phyloP scores from a whole-genome alignment of 768 basidiomycete genomes.

The Tephrocybe sp. region DNA sequence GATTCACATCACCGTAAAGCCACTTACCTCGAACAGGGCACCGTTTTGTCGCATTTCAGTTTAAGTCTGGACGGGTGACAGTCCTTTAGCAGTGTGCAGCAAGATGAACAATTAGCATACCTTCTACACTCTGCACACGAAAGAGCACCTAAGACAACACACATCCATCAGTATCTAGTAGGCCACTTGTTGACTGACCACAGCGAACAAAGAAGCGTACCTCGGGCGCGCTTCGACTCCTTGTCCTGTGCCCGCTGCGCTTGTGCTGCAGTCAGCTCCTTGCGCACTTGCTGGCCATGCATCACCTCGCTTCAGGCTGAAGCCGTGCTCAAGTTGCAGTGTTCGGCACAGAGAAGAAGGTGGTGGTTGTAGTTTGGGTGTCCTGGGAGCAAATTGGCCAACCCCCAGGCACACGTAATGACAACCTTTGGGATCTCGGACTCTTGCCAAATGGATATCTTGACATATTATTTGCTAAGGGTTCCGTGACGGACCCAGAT shows the following conservation, averaged over 20 bases:
- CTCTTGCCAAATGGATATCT: not conserved
- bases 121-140: conserved; percentile 67
- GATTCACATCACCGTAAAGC: not conserved
- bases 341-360: not conserved
- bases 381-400: not conserved
- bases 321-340: not conserved
- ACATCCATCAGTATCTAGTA: not conserved
- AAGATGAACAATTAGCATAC: conserved; percentile 28
- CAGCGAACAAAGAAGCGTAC: conserved; percentile 23
- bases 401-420: conserved; percentile 3
- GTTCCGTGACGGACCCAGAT: too few relatives aligned
- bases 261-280: conserved; percentile 1
- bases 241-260: conserved; percentile 57
- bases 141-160: conserved; percentile 37
- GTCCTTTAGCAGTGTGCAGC: not conserved
- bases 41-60: conserved; percentile 75
- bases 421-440: not conserved
- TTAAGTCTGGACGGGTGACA: conserved; percentile 45
- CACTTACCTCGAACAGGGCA: conserved; percentile 54
- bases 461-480: too few relatives aligned
- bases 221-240: conserved; percentile 64
- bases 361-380: conserved; percentile 1
- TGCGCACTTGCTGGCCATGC: conserved; percentile 7
- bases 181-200: not conserved
- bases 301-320: not conserved